phyloP scores from a whole-genome alignment of 192 early-diverging fungal genomes.

The Coemansia sp. region DNA sequence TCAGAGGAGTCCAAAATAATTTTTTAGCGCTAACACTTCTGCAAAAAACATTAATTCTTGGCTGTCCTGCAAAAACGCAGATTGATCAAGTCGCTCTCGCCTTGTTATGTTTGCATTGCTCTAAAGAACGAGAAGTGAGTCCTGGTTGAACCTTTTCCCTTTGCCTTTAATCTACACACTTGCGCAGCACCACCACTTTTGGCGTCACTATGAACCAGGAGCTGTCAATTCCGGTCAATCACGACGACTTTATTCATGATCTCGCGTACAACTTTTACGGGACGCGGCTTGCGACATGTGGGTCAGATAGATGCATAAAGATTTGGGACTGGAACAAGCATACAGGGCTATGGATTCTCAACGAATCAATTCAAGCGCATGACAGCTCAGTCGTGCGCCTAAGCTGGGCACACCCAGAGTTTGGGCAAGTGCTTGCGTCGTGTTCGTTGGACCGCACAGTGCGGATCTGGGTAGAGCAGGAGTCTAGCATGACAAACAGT shows the following conservation, averaged over 20 bases:
- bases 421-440: slow-evolving; percentile 84
- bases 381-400: slow-evolving; percentile 82
- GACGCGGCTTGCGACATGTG: slow-evolving; percentile 82
- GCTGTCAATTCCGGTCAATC: slow-evolving; percentile 52
- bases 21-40: no score
- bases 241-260: slow-evolving; percentile 92
- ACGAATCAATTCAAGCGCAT: slow-evolving; percentile 71
- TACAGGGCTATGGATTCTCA: slow-evolving; percentile 69
- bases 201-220: slow-evolving; percentile 41
- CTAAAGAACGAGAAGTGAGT: no score
- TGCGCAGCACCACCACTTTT: not conserved
- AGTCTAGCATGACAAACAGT: slow-evolving; percentile 63
- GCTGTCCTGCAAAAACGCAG: no score
- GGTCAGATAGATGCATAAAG: slow-evolving; percentile 92
- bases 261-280: slow-evolving; percentile 92
- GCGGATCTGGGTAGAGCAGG: slow-evolving; percentile 86
- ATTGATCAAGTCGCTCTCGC: no score
- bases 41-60: no score
- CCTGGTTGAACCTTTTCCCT: not conserved
- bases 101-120: no score
- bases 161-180: not conserved
- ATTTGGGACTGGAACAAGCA: slow-evolving; percentile 83
- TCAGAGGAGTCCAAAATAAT: no score
- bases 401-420: slow-evolving; percentile 98
- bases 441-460: slow-evolving; percentile 91